These are phyloP conservation scores for Russula abietina DNA, from an alignment of 768 basidiomycete species.

Conservation along the genomic window DNA sequence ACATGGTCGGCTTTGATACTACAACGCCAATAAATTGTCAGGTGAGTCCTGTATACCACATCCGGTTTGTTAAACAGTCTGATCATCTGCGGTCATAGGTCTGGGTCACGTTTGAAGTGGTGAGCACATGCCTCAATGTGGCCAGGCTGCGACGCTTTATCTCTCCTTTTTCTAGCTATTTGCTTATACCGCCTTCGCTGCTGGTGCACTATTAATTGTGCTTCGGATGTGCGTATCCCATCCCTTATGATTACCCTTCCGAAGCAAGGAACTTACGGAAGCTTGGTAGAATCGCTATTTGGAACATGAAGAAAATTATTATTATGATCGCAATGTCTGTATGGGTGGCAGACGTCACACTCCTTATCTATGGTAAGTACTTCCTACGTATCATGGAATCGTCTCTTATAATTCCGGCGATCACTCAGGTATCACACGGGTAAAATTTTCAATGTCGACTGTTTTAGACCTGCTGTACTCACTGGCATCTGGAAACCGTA, in stretches of 20 bases:
- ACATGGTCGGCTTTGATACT: slow-evolving; percentile 1
- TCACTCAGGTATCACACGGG: neutral
- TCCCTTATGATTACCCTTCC: neutral
- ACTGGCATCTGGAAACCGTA: neutral
- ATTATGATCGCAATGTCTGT: neutral
- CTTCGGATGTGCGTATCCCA: slow-evolving; percentile 2
- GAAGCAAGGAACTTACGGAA: neutral
- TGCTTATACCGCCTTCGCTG: neutral
- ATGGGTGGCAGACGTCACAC: neutral
- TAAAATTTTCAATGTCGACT: neutral
- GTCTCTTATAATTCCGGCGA: neutral
- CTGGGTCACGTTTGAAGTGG: neutral
- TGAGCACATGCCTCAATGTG: neutral
- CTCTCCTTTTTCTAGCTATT: neutral
- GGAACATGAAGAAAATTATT: neutral
- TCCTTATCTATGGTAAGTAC: neutral
- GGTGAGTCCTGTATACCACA: neutral
- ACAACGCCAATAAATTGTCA: slow-evolving; percentile 8
- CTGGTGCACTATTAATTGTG: neutral
- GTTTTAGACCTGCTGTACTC: neutral
- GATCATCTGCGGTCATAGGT: neutral
- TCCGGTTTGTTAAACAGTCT: neutral
- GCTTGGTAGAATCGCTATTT: slow-evolving; percentile 4
- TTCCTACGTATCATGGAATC: neutral
- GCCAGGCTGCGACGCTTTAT: neutral